A percentile compares a stretch with the other conserved stretches of the same genome.
Evolutionary conservation across 2,329 filamentous ascomycete species (phyloP).

Genomic region (Epichloe gansuensis): DNA sequence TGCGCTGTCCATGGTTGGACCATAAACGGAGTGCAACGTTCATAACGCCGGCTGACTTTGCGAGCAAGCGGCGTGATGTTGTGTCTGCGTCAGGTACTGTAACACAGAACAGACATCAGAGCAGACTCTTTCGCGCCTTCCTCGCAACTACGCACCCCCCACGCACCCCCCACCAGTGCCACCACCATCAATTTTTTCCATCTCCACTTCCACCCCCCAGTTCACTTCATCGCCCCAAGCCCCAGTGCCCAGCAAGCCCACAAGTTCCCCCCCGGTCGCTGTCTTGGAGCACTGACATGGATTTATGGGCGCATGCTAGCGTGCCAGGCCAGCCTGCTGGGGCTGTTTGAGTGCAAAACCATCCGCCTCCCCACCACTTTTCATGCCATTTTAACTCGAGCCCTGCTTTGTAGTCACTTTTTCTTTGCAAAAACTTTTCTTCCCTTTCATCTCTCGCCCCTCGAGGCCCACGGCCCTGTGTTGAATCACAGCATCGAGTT

Average conservation of each 20-base stretch:
- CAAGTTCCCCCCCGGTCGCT: slow-evolving; percentile 2
- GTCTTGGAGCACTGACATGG: slow-evolving; percentile 1
- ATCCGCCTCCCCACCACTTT: slow-evolving; percentile 6
- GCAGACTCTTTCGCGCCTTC: no score
- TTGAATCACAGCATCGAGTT: slow-evolving; percentile 2
- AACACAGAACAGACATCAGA: background rate
- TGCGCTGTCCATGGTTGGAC: background rate
- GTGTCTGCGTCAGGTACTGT: background rate
- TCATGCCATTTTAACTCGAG: background rate
- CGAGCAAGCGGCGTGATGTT: background rate
- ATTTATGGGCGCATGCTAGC: background rate
- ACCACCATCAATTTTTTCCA: background rate
- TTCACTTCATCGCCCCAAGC: background rate
- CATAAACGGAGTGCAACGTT: background rate
- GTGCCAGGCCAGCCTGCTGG: background rate
- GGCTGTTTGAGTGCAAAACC: slow-evolving; percentile 5
- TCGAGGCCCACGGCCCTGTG: slow-evolving; percentile 4
- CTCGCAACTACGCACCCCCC: no score
- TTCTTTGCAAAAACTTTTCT: background rate
- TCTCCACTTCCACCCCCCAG: background rate
- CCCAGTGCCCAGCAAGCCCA: background rate
- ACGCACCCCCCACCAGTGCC: background rate
- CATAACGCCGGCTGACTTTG: background rate
- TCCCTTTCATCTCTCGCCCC: background rate
- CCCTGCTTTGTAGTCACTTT: background rate